Conservation (phyloP, 345 rosid species). For the Excoecaria cochinchinensis region DNA sequence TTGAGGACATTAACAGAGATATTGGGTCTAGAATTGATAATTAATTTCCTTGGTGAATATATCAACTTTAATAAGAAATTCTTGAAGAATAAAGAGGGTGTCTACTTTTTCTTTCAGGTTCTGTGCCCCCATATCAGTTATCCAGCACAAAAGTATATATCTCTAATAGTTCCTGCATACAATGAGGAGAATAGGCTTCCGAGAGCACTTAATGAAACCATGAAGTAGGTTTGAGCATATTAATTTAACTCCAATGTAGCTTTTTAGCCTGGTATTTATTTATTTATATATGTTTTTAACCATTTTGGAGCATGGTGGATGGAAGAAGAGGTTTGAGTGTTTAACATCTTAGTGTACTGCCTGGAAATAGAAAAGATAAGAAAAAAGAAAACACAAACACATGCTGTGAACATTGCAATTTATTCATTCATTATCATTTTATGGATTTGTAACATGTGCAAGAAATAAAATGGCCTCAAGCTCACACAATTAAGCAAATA, state of each 20-base stretch:
- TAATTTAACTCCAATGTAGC: background rate
- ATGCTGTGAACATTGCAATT: background rate
- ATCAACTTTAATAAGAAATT: no score
- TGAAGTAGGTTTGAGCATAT: constrained; percentile 54
- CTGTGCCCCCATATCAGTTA: constrained; percentile 58
- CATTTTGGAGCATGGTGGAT: background rate
- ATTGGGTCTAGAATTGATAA: no score
- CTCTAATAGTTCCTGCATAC: constrained; percentile 82
- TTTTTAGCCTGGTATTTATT: no score
- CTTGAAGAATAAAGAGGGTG: no score
- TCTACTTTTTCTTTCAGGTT: constrained; percentile 30
- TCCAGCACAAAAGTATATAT: constrained; percentile 79
- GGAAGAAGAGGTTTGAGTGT: background rate
- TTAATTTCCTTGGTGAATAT: no score
- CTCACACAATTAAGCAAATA: constrained; percentile 5
- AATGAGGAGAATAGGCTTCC: constrained; percentile 95
- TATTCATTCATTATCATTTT: background rate
- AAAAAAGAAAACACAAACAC: background rate
- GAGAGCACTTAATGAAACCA: constrained; percentile 78
- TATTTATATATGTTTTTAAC: background rate
- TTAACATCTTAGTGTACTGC: background rate
- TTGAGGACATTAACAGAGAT: no score
- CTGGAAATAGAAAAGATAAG: background rate
- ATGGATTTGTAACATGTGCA: background rate
- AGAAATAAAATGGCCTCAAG: background rate